Evolutionary conservation across 441 rosid genomes (phyloP).

Genomic region (Sinapis alba): DNA sequence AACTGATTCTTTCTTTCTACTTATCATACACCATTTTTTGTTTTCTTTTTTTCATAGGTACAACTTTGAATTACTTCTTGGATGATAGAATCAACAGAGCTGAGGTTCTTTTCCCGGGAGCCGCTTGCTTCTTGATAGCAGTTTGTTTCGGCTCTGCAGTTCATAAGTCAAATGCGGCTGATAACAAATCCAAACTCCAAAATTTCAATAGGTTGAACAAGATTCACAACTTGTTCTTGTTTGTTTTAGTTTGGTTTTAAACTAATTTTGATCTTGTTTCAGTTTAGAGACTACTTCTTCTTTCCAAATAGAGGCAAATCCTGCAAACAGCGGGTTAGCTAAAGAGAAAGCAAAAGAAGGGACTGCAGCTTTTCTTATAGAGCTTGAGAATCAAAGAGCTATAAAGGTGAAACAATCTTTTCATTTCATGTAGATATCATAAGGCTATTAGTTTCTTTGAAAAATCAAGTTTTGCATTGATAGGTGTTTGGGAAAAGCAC

Average conservation of each 20-base stretch:
- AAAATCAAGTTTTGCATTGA: constrained; percentile 5
- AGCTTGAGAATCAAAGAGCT: constrained; percentile 74
- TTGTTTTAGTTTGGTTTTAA: not conserved
- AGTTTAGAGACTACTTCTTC: constrained; percentile 35
- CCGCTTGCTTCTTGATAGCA: constrained; percentile 79
- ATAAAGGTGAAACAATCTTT: constrained; percentile 56
- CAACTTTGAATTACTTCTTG: constrained; percentile 84
- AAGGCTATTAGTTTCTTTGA: not conserved
- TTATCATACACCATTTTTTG: not conserved
- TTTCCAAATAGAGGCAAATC: constrained; percentile 10
- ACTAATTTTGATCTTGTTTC: constrained; percentile 18
- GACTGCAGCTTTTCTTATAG: constrained; percentile 72
- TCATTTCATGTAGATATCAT: not conserved
- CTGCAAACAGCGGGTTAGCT: constrained; percentile 4
- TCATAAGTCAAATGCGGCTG: constrained; percentile 74
- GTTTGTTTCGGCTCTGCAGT: constrained; percentile 86
- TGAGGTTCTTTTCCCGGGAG: constrained; percentile 76
- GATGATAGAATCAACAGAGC: constrained; percentile 82
- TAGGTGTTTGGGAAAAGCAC: constrained; percentile 87
- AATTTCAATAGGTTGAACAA: constrained; percentile 26
- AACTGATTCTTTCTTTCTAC: not conserved
- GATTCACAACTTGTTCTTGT: not conserved
- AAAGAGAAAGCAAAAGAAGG: constrained; percentile 57
- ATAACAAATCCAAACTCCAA: constrained; percentile 58
- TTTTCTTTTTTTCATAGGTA: constrained; percentile 37